Percentiles rank a stretch among this genome's conserved stretches.
phyloP scores from a whole-genome alignment of 176 grass and related monocot species.

The Oryza officinalis region DNA sequence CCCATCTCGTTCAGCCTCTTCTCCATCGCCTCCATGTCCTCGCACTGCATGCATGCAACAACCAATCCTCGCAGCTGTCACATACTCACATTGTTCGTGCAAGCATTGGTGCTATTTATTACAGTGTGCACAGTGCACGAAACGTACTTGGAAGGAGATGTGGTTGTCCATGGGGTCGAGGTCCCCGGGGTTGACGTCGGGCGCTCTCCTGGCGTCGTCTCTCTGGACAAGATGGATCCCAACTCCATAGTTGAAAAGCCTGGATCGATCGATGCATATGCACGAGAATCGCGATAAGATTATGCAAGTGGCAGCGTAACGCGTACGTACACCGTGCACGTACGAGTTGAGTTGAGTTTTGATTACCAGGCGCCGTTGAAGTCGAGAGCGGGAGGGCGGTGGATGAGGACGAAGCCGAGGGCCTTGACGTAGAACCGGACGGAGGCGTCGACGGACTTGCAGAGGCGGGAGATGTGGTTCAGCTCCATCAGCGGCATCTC shows the following conservation, averaged over 20 bases:
- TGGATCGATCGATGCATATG: background rate
- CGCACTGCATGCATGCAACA: constrained; percentile 32
- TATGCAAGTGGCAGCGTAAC: too few species aligned
- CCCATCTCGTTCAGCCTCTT: constrained; percentile 52
- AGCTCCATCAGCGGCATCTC: constrained; percentile 68
- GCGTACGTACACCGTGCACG: too few species aligned
- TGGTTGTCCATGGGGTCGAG: constrained; percentile 87
- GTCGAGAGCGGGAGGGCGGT: constrained; percentile 64
- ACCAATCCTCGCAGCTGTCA: too few species aligned
- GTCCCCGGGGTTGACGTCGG: constrained; percentile 39
- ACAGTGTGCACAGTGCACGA: accelerated
- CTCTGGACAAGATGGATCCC: constrained; percentile 74
- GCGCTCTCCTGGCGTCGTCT: constrained; percentile 29
- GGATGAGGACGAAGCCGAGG: constrained; percentile 69
- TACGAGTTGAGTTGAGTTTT: background rate
- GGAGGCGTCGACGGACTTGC: constrained; percentile 58
- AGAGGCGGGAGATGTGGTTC: constrained; percentile 78
- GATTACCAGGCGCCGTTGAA: constrained; percentile 70
- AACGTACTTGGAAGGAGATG: constrained; percentile 67
- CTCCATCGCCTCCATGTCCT: constrained; percentile 70
- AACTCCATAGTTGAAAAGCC: constrained; percentile 79
- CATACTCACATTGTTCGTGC: too few species aligned
- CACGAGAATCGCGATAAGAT: too few species aligned
- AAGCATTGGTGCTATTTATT: background rate
- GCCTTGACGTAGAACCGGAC: constrained; percentile 70